These are phyloP conservation scores for Sarocladiaceae sp. DNA, from an alignment of 2,329 filamentous ascomycete genomes.

Conservation along the genomic window DNA sequence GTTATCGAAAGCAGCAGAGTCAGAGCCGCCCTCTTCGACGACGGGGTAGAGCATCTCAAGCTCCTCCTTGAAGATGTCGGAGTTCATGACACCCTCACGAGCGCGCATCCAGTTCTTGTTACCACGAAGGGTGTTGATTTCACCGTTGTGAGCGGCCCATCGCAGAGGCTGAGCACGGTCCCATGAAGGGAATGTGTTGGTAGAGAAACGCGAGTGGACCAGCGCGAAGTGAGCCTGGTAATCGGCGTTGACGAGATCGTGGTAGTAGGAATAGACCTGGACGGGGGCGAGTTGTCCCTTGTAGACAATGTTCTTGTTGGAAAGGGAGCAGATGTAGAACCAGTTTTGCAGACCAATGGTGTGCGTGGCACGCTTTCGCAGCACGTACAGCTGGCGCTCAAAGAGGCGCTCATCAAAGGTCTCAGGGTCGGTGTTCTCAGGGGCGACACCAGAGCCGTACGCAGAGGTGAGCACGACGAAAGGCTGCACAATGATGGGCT, in stretches of 20 bases:
- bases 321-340: conserved; percentile 97
- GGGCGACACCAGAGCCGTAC: conserved; percentile 75
- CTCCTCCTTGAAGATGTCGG: conserved; percentile 85
- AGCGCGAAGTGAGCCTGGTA: conserved; percentile 96
- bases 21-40: conserved; percentile 92
- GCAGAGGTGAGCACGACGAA: conserved; percentile 84
- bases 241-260: conserved; percentile 93
- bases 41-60: conserved; percentile 88
- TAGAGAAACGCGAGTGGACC: conserved; percentile 95
- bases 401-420: conserved; percentile 80
- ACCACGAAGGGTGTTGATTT: conserved; percentile 94
- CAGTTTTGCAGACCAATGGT: conserved; percentile 94
- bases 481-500: conserved; percentile 91
- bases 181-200: conserved; percentile 98
- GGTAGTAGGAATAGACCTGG: conserved; percentile 97
- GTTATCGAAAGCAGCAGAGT: conserved; percentile 96
- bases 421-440: conserved; percentile 70
- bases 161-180: conserved; percentile 92
- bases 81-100: conserved; percentile 90
- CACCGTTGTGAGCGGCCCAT: conserved; percentile 97
- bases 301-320: conserved; percentile 98
- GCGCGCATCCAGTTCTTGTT: conserved; percentile 99
- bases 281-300: conserved; percentile 92
- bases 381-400: conserved; percentile 87
- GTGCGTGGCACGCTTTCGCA: conserved; percentile 92